Evolutionary conservation across 257 asterid genomes (phyloP), one percentile per base, ranked within the genome.

Genomic region (Handroanthus guayacan): DNA sequence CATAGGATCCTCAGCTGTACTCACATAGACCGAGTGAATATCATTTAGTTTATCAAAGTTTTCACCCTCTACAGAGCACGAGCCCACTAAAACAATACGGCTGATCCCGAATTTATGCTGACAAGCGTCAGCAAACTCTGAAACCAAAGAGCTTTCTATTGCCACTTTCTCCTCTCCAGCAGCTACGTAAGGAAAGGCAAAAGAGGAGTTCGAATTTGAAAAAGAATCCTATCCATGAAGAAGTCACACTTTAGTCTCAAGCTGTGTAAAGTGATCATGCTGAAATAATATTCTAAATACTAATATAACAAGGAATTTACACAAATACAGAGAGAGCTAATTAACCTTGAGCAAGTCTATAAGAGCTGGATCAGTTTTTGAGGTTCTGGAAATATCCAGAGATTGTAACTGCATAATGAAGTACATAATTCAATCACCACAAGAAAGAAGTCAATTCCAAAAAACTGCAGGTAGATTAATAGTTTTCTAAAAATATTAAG

Each of bases 171-270:
- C 93, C 76, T 87, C 92, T 20, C 90, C 88, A 56, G 93, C 83
- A 78, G 88, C 86, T 41, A 93, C 78, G 63, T 89, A 95, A 9
- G 99, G 99, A 79, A 88, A 95, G 58, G 96, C 98, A 77, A 93
- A 52, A 56, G 99, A 95, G 82, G 80, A 88, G 81, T 82, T 93
- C 85, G 99, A 86, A 84, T 85, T 90, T 72, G 82, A 82, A 78
- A 88, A 84, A 39, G 96, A 83, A 72, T 65, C 97, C 99, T 95
- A 82, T 45, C 71, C 84, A 79, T 37, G 74, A 81, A 71, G 71
- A 78, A 82, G 62, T 74, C 43, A 72, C 54, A 58, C 20, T 75
- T 77, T 52, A 79, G 56, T 71, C 38, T 67, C 38, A 78, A 80
- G 44, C 63, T 34, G 43, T 20, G 55, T 56, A 62, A 60, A 76